Percentiles rank a stretch among this genome's conserved stretches.
These are phyloP conservation scores for Fusarium scirpi DNA, from an alignment of 2,329 filamentous ascomycete genomes.

Conservation along the genomic window DNA sequence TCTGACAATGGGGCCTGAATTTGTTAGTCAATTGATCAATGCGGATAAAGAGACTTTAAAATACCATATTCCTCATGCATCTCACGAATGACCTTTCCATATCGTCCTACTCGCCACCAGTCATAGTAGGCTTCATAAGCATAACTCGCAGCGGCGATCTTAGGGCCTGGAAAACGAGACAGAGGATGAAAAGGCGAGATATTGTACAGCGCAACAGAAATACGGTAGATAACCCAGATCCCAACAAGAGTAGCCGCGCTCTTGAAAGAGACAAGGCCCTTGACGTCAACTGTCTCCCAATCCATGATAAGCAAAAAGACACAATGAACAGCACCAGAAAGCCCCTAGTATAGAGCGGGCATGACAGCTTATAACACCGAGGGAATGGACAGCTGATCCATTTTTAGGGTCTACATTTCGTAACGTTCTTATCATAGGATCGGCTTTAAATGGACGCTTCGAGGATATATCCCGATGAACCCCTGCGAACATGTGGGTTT, in stretches of 20 bases:
- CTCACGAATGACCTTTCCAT: slow-evolving; percentile 50
- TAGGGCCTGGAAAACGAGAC: slow-evolving; percentile 53
- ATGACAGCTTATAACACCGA: not conserved
- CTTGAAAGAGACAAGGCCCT: not conserved
- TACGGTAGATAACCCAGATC: slow-evolving; percentile 48
- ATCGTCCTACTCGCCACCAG: slow-evolving; percentile 51
- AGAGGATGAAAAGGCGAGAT: slow-evolving; percentile 56
- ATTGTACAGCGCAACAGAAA: slow-evolving; percentile 51
- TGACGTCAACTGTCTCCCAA: not conserved
- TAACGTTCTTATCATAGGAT: slow-evolving; percentile 2
- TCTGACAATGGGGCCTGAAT: slow-evolving; percentile 52
- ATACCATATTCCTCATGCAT: slow-evolving; percentile 56
- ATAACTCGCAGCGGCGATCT: slow-evolving; percentile 52
- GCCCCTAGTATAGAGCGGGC: accelerated
- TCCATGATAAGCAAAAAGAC: slow-evolving; percentile 1
- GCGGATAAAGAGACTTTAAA: accelerated
- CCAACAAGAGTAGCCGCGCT: slow-evolving; percentile 32
- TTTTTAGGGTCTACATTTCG: not conserved
- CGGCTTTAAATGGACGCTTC: slow-evolving; percentile 9
- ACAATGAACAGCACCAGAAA: accelerated
- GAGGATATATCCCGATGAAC: not conserved
- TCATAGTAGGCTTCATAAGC: slow-evolving; percentile 56
- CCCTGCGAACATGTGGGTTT: slow-evolving; percentile 10
- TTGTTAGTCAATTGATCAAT: accelerated
- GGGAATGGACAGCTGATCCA: not conserved